Evolutionary conservation across 768 basidiomycete species (phyloP).

Genomic region (Rhizopogon vesiculosus): DNA sequence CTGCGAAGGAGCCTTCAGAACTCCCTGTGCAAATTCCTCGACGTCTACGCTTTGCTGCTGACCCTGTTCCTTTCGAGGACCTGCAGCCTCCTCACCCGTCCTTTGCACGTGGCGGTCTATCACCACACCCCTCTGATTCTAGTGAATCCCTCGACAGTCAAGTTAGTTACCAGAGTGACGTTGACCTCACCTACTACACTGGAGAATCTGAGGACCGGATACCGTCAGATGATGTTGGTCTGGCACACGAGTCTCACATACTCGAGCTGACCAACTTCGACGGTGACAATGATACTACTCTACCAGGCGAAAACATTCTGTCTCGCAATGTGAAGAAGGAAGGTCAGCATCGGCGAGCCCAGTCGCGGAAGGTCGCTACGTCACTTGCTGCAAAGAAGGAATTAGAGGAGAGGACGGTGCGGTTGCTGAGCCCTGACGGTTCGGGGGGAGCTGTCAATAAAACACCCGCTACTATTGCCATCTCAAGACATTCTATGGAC

Average conservation of each 20-base stretch:
- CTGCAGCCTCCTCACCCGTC: slow-evolving; percentile 32
- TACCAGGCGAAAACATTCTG: slow-evolving; percentile 54
- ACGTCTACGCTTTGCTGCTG: slow-evolving; percentile 11
- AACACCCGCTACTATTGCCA: neutral
- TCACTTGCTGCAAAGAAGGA: slow-evolving; percentile 8
- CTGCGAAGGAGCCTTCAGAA: slow-evolving; percentile 2
- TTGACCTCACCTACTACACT: slow-evolving; percentile 40
- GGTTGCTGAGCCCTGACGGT: neutral
- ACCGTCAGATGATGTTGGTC: slow-evolving; percentile 27
- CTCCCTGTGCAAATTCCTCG: slow-evolving; percentile 6
- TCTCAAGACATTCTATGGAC: slow-evolving; percentile 16
- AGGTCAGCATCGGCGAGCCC: slow-evolving; percentile 53
- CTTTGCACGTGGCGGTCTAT: slow-evolving; percentile 12
- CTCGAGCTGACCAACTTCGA: slow-evolving; percentile 76
- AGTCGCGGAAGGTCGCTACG: slow-evolving; percentile 28
- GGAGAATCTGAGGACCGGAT: slow-evolving; percentile 28
- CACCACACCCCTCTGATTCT: slow-evolving; percentile 9
- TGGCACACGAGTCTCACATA: slow-evolving; percentile 43
- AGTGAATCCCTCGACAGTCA: slow-evolving; percentile 25
- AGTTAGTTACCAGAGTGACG: slow-evolving; percentile 28
- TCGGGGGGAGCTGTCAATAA: neutral
- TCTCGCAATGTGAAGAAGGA: slow-evolving; percentile 51
- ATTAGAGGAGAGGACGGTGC: slow-evolving; percentile 7
- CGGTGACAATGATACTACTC: slow-evolving; percentile 58
- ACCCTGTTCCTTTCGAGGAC: slow-evolving; percentile 13